Evolutionary conservation across 2,329 filamentous ascomycete species (phyloP), one percentile per base, ranked within the genome.

Genomic region (Metarhizium guizhouense): DNA sequence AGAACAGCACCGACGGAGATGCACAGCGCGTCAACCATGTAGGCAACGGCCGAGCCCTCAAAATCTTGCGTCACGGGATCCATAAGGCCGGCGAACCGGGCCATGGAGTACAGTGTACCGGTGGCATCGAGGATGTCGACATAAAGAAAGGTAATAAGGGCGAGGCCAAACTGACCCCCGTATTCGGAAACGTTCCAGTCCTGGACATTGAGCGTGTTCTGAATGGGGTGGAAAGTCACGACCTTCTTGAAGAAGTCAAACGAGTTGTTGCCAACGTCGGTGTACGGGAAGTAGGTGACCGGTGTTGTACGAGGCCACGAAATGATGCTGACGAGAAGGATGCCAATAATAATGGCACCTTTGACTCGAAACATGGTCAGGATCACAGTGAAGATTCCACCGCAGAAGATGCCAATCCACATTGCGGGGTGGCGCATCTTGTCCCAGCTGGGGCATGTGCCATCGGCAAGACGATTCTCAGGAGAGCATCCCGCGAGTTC

Each of bases 161-260:
- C 90, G 52, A 94, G 77, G 32, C 86, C 88, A 65, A 95, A 95
- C 65, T 94, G 85, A 3, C 83, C 83, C 11, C 86, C 84, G 56
- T 90, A 84, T 4, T 76, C 76, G 7, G 78, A 73, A 29, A 95
- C 76, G 62, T 87, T 74, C 86, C 88, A 95, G 56, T 90, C 74
- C 66, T 90, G 87, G 1, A 85, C 89, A 38, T 77, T 80, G 14
- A 95, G 77, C 4, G 82, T 85, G 51, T 81, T 79, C 58, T 78
- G 67, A 66, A 95, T 95, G 6, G 83, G 80, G 66, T 93, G 89
- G 76, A 95, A 94, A 29, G 85, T 84, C 47, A 93, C 90, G 2
- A 95, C 88, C 67, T 90, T 81, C 70, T 88, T 90, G 81, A 95
- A 95, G 72, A 95, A 95, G 64, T 92, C 77, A 70, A 95, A 95